phyloP scores from a whole-genome alignment of 2,329 filamentous ascomycete genomes.

The Cercospora sesami region DNA sequence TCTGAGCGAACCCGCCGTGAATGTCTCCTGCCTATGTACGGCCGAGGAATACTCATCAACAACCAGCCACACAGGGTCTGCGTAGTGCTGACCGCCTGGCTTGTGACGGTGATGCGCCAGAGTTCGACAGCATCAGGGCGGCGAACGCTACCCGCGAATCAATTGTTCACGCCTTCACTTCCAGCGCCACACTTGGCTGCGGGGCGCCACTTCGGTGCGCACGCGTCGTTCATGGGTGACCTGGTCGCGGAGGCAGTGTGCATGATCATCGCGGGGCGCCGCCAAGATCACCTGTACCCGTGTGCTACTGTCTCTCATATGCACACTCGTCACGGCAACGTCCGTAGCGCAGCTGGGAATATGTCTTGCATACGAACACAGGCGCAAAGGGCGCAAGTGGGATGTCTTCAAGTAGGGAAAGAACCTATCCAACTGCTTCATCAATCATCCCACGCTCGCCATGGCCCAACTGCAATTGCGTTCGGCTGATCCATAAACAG shows the following conservation, averaged over 20 bases:
- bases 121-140: conserved; percentile 2
- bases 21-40: background rate
- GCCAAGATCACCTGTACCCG: background rate
- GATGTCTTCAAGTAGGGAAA: background rate
- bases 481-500: conserved; percentile 49
- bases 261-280: background rate
- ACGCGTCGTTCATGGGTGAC: conserved; percentile 5
- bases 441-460: conserved; percentile 47
- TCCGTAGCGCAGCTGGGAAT: background rate
- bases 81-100: conserved; percentile 3
- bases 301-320: background rate
- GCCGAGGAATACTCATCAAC: background rate
- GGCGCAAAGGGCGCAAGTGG: background rate
- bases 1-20: background rate
- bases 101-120: background rate
- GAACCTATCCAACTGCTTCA: background rate
- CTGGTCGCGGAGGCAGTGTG: background rate
- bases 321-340: background rate
- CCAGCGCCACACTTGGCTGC: background rate
- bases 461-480: conserved; percentile 47
- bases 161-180: conserved; percentile 9
- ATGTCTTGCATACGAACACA: background rate
- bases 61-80: background rate
- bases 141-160: conserved; percentile 5
- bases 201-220: conserved; percentile 3